A percentile compares a stretch with the other conserved stretches of the same genome.
These are phyloP conservation scores for Sanguinoderma infundibulare DNA, from an alignment of 1,284 basidiomycete species.

Conservation along the genomic window DNA sequence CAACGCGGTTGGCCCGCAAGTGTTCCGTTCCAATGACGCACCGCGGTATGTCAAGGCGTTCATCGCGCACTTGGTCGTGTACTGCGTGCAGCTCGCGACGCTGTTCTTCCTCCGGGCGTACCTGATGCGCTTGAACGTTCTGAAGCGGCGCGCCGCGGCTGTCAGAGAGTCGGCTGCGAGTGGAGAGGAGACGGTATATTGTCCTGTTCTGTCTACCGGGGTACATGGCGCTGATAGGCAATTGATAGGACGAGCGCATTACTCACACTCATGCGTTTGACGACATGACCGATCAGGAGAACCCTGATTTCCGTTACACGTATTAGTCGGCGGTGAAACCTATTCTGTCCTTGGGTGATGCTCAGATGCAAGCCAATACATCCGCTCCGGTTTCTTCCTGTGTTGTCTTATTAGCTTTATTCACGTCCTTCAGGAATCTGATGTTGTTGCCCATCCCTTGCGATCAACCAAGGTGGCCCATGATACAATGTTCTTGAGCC, in stretches of 20 bases:
- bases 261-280: slow-evolving; percentile 50
- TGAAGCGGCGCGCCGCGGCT: slow-evolving; percentile 46
- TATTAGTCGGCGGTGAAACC: no score
- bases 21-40: slow-evolving; percentile 50
- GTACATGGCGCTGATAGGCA: neutral
- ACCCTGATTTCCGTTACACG: slow-evolving; percentile 44
- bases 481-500: no score
- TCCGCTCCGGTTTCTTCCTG: no score
- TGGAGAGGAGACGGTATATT: slow-evolving; percentile 32
- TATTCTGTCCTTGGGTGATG: no score
- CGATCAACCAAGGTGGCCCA: no score
- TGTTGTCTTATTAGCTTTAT: no score
- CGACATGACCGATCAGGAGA: slow-evolving; percentile 53
- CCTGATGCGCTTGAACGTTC: slow-evolving; percentile 43
- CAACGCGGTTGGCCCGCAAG: slow-evolving; percentile 54
- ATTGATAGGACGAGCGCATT: slow-evolving; percentile 39
- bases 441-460: no score
- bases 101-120: slow-evolving; percentile 46
- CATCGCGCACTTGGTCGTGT: slow-evolving; percentile 52
- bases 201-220: neutral
- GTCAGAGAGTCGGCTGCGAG: slow-evolving; percentile 31
- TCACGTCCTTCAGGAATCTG: no score
- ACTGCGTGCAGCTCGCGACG: slow-evolving; percentile 48
- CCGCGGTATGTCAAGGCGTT: slow-evolving; percentile 56
- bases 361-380: no score